Conservation (phyloP, 768 basidiomycete genomes). For the Kwoniella dendrophila region DNA sequence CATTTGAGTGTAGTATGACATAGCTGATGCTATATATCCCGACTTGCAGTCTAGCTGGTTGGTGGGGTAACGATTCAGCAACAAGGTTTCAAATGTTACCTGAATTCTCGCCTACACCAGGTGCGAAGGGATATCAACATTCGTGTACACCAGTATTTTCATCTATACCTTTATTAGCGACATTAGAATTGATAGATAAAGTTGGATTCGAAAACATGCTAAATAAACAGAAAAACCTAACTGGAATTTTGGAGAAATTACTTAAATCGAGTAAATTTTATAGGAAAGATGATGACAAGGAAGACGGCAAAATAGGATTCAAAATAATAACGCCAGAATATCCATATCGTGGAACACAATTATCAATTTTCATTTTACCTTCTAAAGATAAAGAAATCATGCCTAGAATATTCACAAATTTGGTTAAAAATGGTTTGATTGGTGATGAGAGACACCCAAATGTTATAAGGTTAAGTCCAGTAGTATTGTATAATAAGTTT, state of each 20-base stretch:
- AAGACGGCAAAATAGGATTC: constrained; percentile 69
- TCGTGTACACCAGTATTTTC: constrained; percentile 88
- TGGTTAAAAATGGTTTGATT: constrained; percentile 74
- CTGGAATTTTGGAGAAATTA: constrained; percentile 68
- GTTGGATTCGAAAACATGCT: constrained; percentile 76
- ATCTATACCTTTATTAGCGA: constrained; percentile 77
- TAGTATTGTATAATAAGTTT: constrained; percentile 81
- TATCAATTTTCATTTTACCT: constrained; percentile 69
- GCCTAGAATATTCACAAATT: constrained; percentile 66
- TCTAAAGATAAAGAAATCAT: constrained; percentile 64
- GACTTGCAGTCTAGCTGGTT: constrained; percentile 75
- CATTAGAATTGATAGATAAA: constrained; percentile 75
- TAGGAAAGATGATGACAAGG: constrained; percentile 56
- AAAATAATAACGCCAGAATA: constrained; percentile 87
- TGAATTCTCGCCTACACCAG: constrained; percentile 76
- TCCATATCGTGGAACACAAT: constrained; percentile 75
- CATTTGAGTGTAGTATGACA: not conserved
- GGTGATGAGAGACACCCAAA: constrained; percentile 91
- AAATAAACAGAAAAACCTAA: constrained; percentile 70
- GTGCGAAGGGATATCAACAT: constrained; percentile 94
- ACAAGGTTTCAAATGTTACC: constrained; percentile 91
- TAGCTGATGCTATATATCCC: not conserved
- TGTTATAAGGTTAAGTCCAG: constrained; percentile 85
- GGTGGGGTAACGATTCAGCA: constrained; percentile 92
- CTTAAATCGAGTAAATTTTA: constrained; percentile 69